A percentile compares a stretch with the other conserved stretches of the same genome.
Conservation (phyloP, 2,329 filamentous ascomycete genomes). For the Alternaria incomplexa region DNA sequence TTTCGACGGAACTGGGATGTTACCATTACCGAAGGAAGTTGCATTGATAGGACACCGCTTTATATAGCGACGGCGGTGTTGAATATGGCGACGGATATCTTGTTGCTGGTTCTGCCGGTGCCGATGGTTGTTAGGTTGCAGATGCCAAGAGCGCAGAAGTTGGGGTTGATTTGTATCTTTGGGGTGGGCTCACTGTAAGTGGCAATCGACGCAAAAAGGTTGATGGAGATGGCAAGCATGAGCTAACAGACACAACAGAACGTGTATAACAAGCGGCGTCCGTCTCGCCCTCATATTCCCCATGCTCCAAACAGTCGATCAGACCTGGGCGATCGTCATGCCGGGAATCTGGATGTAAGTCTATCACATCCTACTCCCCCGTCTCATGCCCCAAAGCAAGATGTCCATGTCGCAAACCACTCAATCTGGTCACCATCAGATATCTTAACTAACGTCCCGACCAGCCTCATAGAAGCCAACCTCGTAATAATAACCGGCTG, state of each 20-base stretch:
- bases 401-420: too few relatives aligned
- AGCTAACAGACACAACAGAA: conserved; percentile 1
- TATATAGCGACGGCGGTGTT: conserved; percentile 30
- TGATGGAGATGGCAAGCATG: too few relatives aligned
- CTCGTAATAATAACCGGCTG: conserved; percentile 51
- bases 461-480: conserved; percentile 49
- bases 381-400: too few relatives aligned
- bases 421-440: background rate
- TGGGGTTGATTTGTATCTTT: conserved; percentile 26
- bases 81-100: conserved; percentile 26
- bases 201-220: too few relatives aligned
- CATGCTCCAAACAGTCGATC: conserved; percentile 15
- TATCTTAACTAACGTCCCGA: background rate
- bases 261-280: conserved; percentile 14
- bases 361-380: too few relatives aligned
- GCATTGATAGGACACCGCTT: conserved; percentile 22
- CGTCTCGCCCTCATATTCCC: conserved; percentile 11
- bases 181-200: conserved; percentile 23
- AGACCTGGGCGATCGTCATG: conserved; percentile 20
- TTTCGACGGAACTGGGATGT: conserved; percentile 24
- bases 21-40: conserved; percentile 19
- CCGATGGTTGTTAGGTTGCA: conserved; percentile 28
- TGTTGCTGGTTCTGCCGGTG: conserved; percentile 23
- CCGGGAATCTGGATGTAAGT: conserved; percentile 20
- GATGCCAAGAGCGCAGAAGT: conserved; percentile 19